A percentile compares a stretch with the other conserved stretches of the same genome.
Conservation (phyloP, 148 eudicot species). For the Rhododendron simsii region DNA sequence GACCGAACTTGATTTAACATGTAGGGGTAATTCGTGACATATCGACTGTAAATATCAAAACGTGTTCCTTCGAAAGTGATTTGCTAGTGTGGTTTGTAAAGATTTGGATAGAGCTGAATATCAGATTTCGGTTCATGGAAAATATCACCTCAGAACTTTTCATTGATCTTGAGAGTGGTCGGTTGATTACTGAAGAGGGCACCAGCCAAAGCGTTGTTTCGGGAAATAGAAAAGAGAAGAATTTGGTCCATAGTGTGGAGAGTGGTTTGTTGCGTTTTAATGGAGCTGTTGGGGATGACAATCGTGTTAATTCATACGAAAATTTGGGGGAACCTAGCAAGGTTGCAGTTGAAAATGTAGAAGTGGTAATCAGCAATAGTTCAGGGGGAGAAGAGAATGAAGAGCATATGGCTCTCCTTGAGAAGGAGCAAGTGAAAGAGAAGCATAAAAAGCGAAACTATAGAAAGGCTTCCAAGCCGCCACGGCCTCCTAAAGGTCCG, state of each 20-base stretch:
- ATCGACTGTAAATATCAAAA: not conserved
- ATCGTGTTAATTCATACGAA: constrained; percentile 19
- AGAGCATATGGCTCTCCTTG: constrained; percentile 32
- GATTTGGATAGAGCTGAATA: not conserved
- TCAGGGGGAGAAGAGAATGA: constrained; percentile 28
- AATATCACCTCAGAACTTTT: constrained; percentile 30
- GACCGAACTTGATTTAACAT: not conserved
- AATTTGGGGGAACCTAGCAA: constrained; percentile 14
- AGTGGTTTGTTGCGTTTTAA: constrained; percentile 30
- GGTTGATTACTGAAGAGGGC: constrained; percentile 37
- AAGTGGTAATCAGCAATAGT: constrained; percentile 27
- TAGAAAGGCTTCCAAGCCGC: constrained; percentile 68
- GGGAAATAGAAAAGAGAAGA: constrained; percentile 3
- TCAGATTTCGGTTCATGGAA: constrained; percentile 13
- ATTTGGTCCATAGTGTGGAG: not conserved
- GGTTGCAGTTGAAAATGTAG: constrained; percentile 17
- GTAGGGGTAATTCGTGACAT: not conserved
- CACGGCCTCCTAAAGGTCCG: constrained; percentile 76
- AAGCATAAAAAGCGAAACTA: constrained; percentile 31
- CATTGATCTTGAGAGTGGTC: constrained; percentile 64
- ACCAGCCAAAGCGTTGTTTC: constrained; percentile 16
- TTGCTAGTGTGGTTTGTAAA: not conserved
- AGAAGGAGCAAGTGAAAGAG: constrained; percentile 39
- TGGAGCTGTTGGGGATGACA: constrained; percentile 24
- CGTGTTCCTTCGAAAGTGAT: not conserved